These are phyloP conservation scores for Amanita rimosa DNA, from an alignment of 768 basidiomycete genomes.

Conservation along the genomic window DNA sequence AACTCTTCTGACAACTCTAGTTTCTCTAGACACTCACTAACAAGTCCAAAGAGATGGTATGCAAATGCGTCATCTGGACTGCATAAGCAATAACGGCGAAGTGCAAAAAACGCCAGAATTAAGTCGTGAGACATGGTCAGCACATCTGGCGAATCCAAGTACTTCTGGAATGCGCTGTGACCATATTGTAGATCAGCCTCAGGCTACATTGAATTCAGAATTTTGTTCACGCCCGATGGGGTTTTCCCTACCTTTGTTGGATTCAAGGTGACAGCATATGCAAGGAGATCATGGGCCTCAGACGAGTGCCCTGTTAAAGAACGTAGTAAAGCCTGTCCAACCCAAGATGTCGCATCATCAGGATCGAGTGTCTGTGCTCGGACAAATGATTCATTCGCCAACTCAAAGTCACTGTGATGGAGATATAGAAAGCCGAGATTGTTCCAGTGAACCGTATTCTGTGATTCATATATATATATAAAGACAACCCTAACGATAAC, in stretches of 20 bases:
- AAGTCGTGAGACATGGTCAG: conserved; percentile 32
- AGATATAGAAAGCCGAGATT: conserved; percentile 85
- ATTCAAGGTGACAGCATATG: conserved; percentile 57
- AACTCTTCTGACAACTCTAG: conserved; percentile 44
- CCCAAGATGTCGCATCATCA: conserved; percentile 81
- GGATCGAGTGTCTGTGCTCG: conserved; percentile 89
- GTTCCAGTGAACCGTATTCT: conserved; percentile 76
- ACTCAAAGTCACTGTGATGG: conserved; percentile 61
- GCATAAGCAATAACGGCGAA: conserved; percentile 64
- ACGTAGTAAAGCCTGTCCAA: conserved; percentile 77
- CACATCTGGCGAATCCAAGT: conserved; percentile 12
- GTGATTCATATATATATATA: background rate
- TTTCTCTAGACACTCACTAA: conserved; percentile 79
- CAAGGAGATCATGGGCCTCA: conserved; percentile 60
- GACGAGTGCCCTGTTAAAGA: conserved; percentile 40
- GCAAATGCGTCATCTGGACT: conserved; percentile 62
- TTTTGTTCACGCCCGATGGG: background rate
- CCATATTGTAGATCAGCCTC: conserved; percentile 76
- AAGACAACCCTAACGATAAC: background rate
- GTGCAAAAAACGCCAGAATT: conserved; percentile 69
- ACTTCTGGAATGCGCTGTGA: conserved; percentile 37
- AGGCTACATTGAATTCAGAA: conserved; percentile 34
- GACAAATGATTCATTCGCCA: conserved; percentile 79
- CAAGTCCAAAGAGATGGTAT: conserved; percentile 72
- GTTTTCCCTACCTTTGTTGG: conserved; percentile 11